Evolutionary conservation across 2,329 filamentous ascomycete genomes (phyloP), one percentile per base, ranked within the genome.

Genomic region (Fusarium ramigenum): DNA sequence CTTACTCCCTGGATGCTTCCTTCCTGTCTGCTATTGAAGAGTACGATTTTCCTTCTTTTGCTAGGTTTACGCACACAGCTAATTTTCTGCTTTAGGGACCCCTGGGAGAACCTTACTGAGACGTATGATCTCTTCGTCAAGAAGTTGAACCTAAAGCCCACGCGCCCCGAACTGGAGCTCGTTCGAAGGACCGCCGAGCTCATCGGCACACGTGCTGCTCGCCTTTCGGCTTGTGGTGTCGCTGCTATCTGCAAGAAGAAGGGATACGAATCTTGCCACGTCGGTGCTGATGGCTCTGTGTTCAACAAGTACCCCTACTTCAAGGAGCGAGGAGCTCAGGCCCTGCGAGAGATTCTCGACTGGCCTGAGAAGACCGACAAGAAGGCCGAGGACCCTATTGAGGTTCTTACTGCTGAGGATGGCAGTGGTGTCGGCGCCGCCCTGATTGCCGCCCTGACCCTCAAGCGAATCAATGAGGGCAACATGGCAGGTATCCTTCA

Each of bases 221-320:
- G 96, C 70, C 90, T 99, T 60, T 97, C 95, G 21, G 92, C 96
- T 32, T 98, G 96, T 80, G 96, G 96, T 84, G 94, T 99, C 61
- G 95, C 96, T 18, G 96, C 96, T 66, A 98, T 99, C 80, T 95
- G 93, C 89, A 97, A 92, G 85, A 98, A 98, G 91, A 98, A 98
- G 89, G 89, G 90, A 76, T 96, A 95, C 83, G 85, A 93, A 79
- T 88, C 89, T 42, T 97, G 94, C 86, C 96, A 98, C 83, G 96
- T 99, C 46, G 96, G 96, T 78, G 96, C 96, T 58, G 96, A 99
- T 80, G 96, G 96, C 42, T 97, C 94, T 23, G 96, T 99, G 61
- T 99, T 99, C 87, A 98, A 97, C 88, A 98, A 98, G 83, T 99
- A 99, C 85, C 96, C 96, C 18, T 93, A 97, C 85, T 99, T 99